Conservation (phyloP, 1,139 yeast genomes). For the Kodamaea alishanica region DNA sequence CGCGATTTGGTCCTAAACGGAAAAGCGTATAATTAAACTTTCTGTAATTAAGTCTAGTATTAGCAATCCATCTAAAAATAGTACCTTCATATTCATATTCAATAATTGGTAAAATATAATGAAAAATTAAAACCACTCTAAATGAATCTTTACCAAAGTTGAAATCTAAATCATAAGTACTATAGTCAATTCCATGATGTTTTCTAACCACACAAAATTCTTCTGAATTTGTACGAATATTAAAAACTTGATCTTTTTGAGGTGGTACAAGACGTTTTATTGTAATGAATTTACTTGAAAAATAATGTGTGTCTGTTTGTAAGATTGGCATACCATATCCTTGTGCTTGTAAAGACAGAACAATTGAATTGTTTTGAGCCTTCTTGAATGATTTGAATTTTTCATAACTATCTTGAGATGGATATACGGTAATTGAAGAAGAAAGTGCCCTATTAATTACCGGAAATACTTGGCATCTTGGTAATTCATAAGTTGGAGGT, state of each 20-base stretch:
- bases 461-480: conserved; percentile 4
- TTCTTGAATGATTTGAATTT: conserved; percentile 5
- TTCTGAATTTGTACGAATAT: conserved; percentile 4
- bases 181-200: conserved; percentile 4
- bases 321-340: conserved; percentile 11
- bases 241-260: background rate
- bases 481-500: conserved; percentile 3
- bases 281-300: conserved; percentile 7
- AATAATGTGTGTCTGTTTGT: conserved; percentile 1
- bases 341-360: conserved; percentile 2
- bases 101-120: conserved; percentile 7
- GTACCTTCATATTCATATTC: conserved; percentile 9
- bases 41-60: conserved; percentile 2
- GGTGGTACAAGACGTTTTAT: conserved; percentile 2
- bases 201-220: conserved; percentile 7
- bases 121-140: conserved; percentile 9
- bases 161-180: conserved; percentile 5
- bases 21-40: conserved; percentile 5
- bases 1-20: conserved; percentile 6
- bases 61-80: conserved; percentile 9
- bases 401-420: conserved; percentile 6
- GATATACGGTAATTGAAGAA: conserved; percentile 5
- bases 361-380: background rate
- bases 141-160: conserved; percentile 2
- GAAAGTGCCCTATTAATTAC: conserved; percentile 1